phyloP scores from a whole-genome alignment of 2,329 filamentous ascomycete genomes.

The Juglanconis juglandina region DNA sequence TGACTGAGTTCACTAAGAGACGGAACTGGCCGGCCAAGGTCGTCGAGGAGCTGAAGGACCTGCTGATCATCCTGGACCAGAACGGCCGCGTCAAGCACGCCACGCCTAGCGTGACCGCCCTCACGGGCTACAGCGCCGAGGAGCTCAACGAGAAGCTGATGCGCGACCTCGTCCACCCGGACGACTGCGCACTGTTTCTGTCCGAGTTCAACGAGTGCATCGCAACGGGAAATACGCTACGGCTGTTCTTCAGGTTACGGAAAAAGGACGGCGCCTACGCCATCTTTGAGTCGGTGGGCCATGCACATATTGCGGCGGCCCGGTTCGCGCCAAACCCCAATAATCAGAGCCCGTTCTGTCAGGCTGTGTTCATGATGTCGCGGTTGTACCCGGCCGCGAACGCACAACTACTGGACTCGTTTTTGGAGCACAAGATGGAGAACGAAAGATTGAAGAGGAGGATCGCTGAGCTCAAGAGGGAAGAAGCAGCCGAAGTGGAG shows the following conservation, averaged over 20 bases:
- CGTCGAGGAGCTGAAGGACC: constrained; percentile 83
- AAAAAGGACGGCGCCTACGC: constrained; percentile 67
- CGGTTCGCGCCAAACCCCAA: constrained; percentile 59
- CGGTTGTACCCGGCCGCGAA: constrained; percentile 88
- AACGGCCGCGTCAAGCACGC: constrained; percentile 81
- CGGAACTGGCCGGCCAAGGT: constrained; percentile 83
- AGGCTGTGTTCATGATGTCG: constrained; percentile 91
- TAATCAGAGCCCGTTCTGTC: constrained; percentile 68
- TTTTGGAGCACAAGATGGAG: constrained; percentile 94
- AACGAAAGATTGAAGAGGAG: constrained; percentile 82
- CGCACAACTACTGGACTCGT: constrained; percentile 80
- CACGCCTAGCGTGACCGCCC: constrained; percentile 70
- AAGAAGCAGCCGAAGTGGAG: constrained; percentile 78
- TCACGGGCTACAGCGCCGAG: constrained; percentile 72
- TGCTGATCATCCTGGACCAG: constrained; percentile 81
- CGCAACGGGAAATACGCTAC: constrained; percentile 71
- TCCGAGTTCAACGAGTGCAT: constrained; percentile 89
- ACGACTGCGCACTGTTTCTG: constrained; percentile 79
- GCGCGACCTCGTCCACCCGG: constrained; percentile 78
- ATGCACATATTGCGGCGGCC: constrained; percentile 78
- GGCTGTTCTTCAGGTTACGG: constrained; percentile 84
- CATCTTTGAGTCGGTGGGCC: constrained; percentile 89
- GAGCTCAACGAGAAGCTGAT: constrained; percentile 74
- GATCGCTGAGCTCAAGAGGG: constrained; percentile 78
- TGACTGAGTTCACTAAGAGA: constrained; percentile 59